Percentiles rank a stretch among this genome's conserved stretches.
Evolutionary conservation across 176 grass and related monocot species (phyloP).

Genomic region (Cocos nucifera): DNA sequence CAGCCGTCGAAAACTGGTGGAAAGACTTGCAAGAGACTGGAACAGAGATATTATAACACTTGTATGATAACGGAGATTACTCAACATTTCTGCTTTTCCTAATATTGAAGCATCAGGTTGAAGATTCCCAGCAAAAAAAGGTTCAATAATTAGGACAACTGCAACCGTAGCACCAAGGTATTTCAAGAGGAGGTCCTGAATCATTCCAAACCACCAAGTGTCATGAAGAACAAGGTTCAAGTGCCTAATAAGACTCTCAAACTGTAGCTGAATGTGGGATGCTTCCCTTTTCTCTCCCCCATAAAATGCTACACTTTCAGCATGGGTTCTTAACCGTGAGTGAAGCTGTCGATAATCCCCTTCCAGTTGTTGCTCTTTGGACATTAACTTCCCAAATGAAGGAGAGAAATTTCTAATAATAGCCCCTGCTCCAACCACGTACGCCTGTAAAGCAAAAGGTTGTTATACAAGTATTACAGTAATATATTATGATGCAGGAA

Average conservation of each 20-base stretch:
- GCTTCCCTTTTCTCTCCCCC: conserved; percentile 89
- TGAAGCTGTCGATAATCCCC: conserved; percentile 97
- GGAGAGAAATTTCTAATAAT: conserved; percentile 89
- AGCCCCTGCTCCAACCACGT: conserved; percentile 81
- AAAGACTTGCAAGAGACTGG: conserved; percentile 82
- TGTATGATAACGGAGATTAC: conserved; percentile 96
- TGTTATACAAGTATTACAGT: background rate
- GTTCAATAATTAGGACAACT: conserved; percentile 93
- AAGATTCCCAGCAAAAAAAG: conserved; percentile 88
- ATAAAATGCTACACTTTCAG: conserved; percentile 99
- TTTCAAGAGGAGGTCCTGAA: conserved; percentile 96
- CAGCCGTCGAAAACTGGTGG: conserved; percentile 81
- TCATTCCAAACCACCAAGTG: conserved; percentile 99
- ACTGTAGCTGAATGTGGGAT: conserved; percentile 70
- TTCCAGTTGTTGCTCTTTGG: conserved; percentile 88
- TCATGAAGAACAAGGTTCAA: conserved; percentile 83
- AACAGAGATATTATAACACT: conserved; percentile 96
- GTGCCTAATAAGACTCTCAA: conserved; percentile 67
- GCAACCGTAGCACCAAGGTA: conserved; percentile 96
- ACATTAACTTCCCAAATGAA: conserved; percentile 91
- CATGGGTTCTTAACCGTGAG: conserved; percentile 90
- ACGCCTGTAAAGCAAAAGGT: conserved; percentile 50
- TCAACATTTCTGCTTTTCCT: conserved; percentile 95
- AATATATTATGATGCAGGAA: background rate
- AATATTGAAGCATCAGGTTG: conserved; percentile 85